Evolutionary conservation across 1,284 basidiomycete species (phyloP), one percentile per base, ranked within the genome.

Genomic region (Boletus mariae): DNA sequence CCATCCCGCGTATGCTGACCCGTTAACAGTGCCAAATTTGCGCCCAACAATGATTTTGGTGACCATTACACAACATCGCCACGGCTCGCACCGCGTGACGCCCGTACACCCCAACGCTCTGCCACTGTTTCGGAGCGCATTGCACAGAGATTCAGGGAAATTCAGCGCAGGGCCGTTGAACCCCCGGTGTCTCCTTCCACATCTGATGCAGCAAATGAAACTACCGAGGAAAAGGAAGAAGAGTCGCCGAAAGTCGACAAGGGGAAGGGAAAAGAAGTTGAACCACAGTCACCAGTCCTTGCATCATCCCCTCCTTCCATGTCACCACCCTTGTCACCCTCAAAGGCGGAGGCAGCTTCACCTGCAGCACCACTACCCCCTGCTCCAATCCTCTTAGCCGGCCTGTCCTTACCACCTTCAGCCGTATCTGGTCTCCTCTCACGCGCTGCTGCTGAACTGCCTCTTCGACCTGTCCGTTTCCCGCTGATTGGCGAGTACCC

Each of bases 401-500:
- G 90, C 5, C 71, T 94, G 10, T 74, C 86, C 10, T 73, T 94
- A 32, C 69, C 84, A 0, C 80, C 84, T 0, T 64, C 79, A 12
- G 79, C 83, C 2, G 68, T 95, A 34, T 87, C 89, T 17, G 77
- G 76, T 49, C 71, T 94, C 6, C 77, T 94, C 32, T 75, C 75
- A 5, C 81, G 82, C 41, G 84, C 90, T 46, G 78, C 82, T 47
- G 71, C 75, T 23, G 82, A 90, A 65, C 74, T 85, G 54, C 82
- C 76, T 45, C 77, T 85, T 55, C 82, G 80, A 56, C 75, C 83
- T 32, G 80, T 87, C 54, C 86, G 83, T 47, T 85, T 91, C 72
- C 87, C 92, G 1, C 76, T 95, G 23, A 70, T 95, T n/a, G 92
- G 92, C 26, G 90, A 92, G 68, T 94, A 94, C 61, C 82, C 85